Evolutionary conservation across 441 rosid species (phyloP), one percentile per base, ranked within the genome.

Genomic region (Erodium chrysanthum): DNA sequence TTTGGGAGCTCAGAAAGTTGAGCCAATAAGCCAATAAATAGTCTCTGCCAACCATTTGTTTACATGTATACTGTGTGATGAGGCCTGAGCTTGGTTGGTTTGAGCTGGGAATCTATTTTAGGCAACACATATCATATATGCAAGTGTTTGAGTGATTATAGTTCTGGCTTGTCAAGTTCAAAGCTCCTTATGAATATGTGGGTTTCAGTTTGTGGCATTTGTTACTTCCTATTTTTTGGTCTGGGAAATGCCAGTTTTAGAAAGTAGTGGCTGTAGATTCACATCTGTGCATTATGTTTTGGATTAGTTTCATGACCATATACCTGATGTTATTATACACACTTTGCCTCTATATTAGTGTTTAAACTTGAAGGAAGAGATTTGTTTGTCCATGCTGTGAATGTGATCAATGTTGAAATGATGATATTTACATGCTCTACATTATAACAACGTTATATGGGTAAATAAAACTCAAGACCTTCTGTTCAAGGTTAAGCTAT

Each of bases 1-100:
- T 71, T 72, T 69, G 79, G 75, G n/a, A 67, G 60, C n/a, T 20
- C 14, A 61, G 76, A 37, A 68, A 72, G 35, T 35, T 18, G 46
- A 35, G 50, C 40, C 17, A 66, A 60, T 15, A 27, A n/a, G n/a
- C 58, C 20, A 56, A 42, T 33, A 0, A 29, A 33, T 61, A 40
- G 40, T 56, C 65, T 11, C 2, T 8, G 37, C 61, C 20, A 7
- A 15, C 18, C 31, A 2, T 62, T 44, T 22, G 11, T 52, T 42
- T 59, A 3, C 14, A 1, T 52, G 5, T 12, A 0, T n/a, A n/a
- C 14, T 5, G 5, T 48, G 0, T 48, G 56, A 2, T 48, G 20
- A 21, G 7, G 56, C 1, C 20, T 46, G 52, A 44, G 52, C 1
- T 17, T 12, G 6, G 59, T 20, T 15, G 21, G 59, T 52, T 52